A percentile compares a stretch with the other conserved stretches of the same genome.
phyloP scores from a whole-genome alignment of 176 grass and related monocot genomes.

The Zizania latifolia region DNA sequence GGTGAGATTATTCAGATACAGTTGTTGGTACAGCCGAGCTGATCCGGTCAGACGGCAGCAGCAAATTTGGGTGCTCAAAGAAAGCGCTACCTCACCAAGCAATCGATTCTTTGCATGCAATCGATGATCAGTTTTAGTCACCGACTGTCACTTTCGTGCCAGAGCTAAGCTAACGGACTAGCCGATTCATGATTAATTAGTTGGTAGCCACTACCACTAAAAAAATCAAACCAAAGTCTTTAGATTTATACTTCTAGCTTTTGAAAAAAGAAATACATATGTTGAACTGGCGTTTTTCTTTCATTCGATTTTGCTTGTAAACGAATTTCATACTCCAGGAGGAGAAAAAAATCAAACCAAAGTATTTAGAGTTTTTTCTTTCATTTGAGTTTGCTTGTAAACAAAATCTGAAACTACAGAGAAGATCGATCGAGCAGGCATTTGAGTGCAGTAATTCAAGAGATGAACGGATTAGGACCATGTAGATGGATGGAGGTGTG shows the following conservation, averaged over 20 bases:
- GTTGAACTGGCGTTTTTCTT: background rate
- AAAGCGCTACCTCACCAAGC: background rate
- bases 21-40: background rate
- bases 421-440: background rate
- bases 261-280: too few relatives aligned
- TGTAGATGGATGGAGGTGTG: too few relatives aligned
- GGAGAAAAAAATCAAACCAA: too few relatives aligned
- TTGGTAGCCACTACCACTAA: background rate
- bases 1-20: background rate
- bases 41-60: background rate
- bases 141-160: background rate
- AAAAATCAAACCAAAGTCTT: background rate
- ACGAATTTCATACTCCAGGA: background rate
- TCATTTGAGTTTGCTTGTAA: background rate
- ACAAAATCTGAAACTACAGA: background rate
- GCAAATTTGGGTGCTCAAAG: background rate
- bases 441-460: background rate
- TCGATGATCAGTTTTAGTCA: background rate
- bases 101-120: background rate
- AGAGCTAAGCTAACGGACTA: background rate
- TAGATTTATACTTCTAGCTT: too few relatives aligned
- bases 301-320: background rate
- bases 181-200: background rate
- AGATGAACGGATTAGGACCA: too few relatives aligned
- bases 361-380: too few relatives aligned